Evolutionary conservation across 177 flowering plant genomes (phyloP).

Genomic region (Vitis hybrid): DNA sequence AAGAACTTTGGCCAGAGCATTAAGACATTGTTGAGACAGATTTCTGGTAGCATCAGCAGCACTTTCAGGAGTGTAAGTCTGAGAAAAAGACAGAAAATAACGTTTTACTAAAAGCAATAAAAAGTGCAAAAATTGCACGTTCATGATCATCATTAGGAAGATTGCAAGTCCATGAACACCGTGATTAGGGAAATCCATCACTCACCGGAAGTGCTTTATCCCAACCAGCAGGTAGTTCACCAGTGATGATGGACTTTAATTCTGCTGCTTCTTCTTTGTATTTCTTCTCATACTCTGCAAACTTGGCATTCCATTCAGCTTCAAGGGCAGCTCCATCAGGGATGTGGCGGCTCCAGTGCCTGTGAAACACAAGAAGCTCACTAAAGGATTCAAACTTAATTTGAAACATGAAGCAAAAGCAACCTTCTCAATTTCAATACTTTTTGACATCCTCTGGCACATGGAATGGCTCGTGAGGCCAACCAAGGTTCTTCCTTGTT

Average conservation of each 20-base stretch:
- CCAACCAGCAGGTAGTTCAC: conserved; percentile 90
- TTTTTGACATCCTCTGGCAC: conserved; percentile 91
- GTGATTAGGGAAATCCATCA: conserved; percentile 6
- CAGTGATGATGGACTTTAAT: conserved; percentile 60
- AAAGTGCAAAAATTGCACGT: background rate
- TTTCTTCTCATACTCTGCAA: conserved; percentile 91
- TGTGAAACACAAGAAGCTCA: conserved; percentile 19
- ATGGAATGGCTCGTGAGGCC: conserved; percentile 90
- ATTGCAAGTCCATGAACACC: no score
- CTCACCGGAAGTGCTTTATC: conserved; percentile 96
- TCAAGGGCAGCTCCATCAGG: conserved; percentile 82
- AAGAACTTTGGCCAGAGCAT: conserved; percentile 84
- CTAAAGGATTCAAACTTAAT: conserved; percentile 3
- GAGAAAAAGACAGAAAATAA: conserved; percentile 16
- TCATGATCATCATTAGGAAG: no score
- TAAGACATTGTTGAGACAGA: conserved; percentile 75
- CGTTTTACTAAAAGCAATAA: no score
- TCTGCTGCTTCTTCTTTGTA: conserved; percentile 86
- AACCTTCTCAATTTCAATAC: conserved; percentile 28
- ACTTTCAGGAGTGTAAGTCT: conserved; percentile 92
- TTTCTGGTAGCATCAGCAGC: conserved; percentile 95
- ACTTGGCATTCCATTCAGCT: conserved; percentile 93
- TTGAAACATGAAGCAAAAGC: background rate
- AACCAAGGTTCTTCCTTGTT: conserved; percentile 86
- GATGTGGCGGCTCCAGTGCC: conserved; percentile 95